Evolutionary conservation across 2,329 filamentous ascomycete genomes (phyloP).

Genomic region (Aspergillus viridinutans): DNA sequence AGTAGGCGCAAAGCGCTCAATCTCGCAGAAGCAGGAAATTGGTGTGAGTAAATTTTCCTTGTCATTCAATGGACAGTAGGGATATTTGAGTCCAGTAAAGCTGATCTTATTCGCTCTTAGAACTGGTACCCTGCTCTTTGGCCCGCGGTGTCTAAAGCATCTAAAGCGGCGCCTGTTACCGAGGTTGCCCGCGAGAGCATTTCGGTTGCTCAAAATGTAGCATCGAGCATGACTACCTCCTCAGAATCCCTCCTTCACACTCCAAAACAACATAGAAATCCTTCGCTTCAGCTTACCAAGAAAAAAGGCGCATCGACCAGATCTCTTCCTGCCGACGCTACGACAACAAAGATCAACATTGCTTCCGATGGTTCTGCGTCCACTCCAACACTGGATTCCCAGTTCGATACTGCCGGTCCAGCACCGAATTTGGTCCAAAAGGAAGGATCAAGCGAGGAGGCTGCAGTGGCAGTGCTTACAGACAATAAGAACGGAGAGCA

Average conservation of each 20-base stretch:
- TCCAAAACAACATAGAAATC: slow-evolving; percentile 25
- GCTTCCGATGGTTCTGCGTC: slow-evolving; percentile 38
- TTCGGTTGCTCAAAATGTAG: slow-evolving; percentile 38
- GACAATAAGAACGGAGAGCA: slow-evolving; percentile 18
- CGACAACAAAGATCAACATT: slow-evolving; percentile 45
- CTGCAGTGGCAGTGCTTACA: slow-evolving; percentile 6
- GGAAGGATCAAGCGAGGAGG: slow-evolving; percentile 12
- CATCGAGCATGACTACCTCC: slow-evolving; percentile 32
- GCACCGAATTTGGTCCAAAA: slow-evolving; percentile 15
- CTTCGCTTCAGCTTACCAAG: slow-evolving; percentile 41
- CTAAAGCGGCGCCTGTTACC: slow-evolving; percentile 46
- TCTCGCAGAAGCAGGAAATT: slow-evolving; percentile 23
- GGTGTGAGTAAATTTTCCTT: slow-evolving; percentile 6
- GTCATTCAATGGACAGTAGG: background rate
- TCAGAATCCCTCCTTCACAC: slow-evolving; percentile 25
- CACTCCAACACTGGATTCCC: slow-evolving; percentile 21
- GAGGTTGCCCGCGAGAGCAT: slow-evolving; percentile 49
- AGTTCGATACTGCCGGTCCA: slow-evolving; percentile 11
- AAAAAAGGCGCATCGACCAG: slow-evolving; percentile 39
- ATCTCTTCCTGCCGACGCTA: slow-evolving; percentile 43
- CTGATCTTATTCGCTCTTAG: slow-evolving; percentile 14
- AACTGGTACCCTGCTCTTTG: slow-evolving; percentile 46
- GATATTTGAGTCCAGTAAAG: slow-evolving; percentile 9
- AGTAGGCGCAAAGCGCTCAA: slow-evolving; percentile 19
- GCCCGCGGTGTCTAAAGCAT: slow-evolving; percentile 35